These are phyloP conservation scores for Dioscorea alata DNA, from an alignment of 106 monocot genomes.

Conservation along the genomic window DNA sequence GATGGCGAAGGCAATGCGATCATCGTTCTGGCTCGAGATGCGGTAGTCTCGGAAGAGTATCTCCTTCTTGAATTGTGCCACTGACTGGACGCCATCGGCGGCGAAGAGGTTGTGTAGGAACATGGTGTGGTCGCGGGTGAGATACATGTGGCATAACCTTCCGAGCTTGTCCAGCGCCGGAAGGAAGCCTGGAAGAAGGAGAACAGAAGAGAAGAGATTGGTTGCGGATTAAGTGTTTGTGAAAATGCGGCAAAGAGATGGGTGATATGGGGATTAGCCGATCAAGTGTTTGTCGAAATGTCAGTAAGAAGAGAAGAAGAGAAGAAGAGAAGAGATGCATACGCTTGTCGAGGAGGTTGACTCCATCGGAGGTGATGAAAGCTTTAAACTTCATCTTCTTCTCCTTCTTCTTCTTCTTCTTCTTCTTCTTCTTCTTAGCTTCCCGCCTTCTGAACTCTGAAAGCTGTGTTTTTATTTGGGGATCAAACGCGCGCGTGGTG, in stretches of 20 bases:
- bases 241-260: not conserved
- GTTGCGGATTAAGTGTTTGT: conserved; percentile 7
- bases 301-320: not conserved
- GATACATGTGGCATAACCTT: conserved; percentile 67
- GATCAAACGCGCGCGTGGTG: too few relatives aligned
- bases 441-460: not conserved
- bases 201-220: not conserved
- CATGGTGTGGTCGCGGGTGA: conserved; percentile 71
- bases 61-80: conserved; percentile 74
- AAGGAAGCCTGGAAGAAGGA: conserved; percentile 47
- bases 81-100: conserved; percentile 70
- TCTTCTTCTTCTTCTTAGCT: conserved; percentile 38
- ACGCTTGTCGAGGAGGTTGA: conserved; percentile 94
- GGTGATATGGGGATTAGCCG: not conserved
- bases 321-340: not conserved
- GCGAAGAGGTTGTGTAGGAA: conserved; percentile 83
- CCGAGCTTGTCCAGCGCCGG: conserved; percentile 92
- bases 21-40: conserved; percentile 77
- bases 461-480: too few relatives aligned
- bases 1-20: conserved; percentile 75
- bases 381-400: conserved; percentile 93
- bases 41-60: conserved; percentile 83
- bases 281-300: conserved; percentile 23
- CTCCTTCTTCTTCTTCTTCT: conserved; percentile 66
- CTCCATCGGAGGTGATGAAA: conserved; percentile 72